Evolutionary conservation across 768 basidiomycete species (phyloP).

Genomic region (Tricholoma hemisulphureum): DNA sequence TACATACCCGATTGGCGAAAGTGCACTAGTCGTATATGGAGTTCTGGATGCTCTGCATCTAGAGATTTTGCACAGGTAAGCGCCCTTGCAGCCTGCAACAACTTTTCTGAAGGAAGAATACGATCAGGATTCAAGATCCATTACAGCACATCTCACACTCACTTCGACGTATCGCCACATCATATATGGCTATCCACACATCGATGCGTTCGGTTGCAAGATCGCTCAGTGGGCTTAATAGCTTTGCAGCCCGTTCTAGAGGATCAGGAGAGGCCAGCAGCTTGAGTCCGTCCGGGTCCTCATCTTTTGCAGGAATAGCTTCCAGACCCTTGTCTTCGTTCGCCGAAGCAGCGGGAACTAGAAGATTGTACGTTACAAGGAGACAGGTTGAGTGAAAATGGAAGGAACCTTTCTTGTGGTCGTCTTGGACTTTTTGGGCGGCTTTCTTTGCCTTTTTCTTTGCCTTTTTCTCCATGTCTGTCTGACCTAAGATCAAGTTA

Average conservation of each 20-base stretch:
- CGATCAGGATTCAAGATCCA: not conserved
- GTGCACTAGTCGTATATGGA: slow-evolving; percentile 72
- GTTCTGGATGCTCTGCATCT: slow-evolving; percentile 55
- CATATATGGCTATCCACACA: slow-evolving; percentile 73
- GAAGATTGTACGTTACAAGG: not conserved
- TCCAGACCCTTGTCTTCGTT: slow-evolving; percentile 76
- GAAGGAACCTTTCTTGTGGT: slow-evolving; percentile 64
- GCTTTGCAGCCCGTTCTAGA: slow-evolving; percentile 72
- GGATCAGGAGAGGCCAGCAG: slow-evolving; percentile 60
- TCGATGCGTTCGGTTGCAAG: slow-evolving; percentile 56
- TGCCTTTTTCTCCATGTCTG: slow-evolving; percentile 74
- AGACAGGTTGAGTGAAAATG: slow-evolving; percentile 3
- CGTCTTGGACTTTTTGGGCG: slow-evolving; percentile 62
- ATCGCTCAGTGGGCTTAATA: slow-evolving; percentile 61
- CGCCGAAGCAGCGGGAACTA: slow-evolving; percentile 33
- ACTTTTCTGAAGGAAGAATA: slow-evolving; percentile 55
- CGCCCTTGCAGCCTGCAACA: slow-evolving; percentile 73
- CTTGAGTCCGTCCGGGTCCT: slow-evolving; percentile 81
- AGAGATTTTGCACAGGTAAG: slow-evolving; percentile 56
- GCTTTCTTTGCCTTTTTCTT: slow-evolving; percentile 87
- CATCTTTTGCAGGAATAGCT: slow-evolving; percentile 56
- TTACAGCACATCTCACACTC: slow-evolving; percentile 25
- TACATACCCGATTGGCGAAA: slow-evolving; percentile 54
- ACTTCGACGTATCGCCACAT: slow-evolving; percentile 83
- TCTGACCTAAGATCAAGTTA: slow-evolving; percentile 27